Base-by-base conservation (phyloP, 306 rosid genomes). In the Begonia fuchsioides region DNA sequence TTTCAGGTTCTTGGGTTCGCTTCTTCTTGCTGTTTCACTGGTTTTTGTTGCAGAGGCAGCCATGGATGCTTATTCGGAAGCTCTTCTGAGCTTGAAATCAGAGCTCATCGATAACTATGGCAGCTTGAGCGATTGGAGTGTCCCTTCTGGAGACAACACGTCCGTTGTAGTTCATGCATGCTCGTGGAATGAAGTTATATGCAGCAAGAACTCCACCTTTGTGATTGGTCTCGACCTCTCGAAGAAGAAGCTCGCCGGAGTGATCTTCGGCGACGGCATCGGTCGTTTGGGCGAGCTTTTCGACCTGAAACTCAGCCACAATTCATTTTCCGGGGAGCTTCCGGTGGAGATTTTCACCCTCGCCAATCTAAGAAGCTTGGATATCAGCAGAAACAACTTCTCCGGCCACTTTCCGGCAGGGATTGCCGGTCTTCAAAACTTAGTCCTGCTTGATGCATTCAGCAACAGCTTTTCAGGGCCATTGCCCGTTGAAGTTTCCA, bases 401-500 rank as follows among this genome's bases (percentile, higher is more conserved):
- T 81, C 97, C 9, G 95, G 95, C 45, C 71, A 51, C 9, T 90
- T 90, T 51, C 94, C 95, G 0, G 47, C 50, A 4, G 92, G 93
- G 43, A 58, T 74, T 70, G 66, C 75, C 5, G 53, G 60, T 5
- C 82, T 88, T 17, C 53, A 26, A 53, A 72, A 65, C 41, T 54
- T 90, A 58, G 51, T 56, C 54, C 70, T 76, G 39, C 65, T 84
- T 43, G 97, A 81, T 55, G 97, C 97, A 49, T 81, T 84, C 16
- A 84, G 94, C 68, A 90, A 90, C 81, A 81, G 92, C 60, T 90
- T 90, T 59, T 70, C 81, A 1, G 95, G 97, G 46, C 41, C 72
- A 49, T 56, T 90, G 60, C 93, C 97, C 13, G 69, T 52, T 16
- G 84, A 79, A 45, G 57, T 81, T 59, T 71, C 97, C 13, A 19